Base-by-base conservation (phyloP, 148 eudicot species). In the Polygonum aviculare region DNA sequence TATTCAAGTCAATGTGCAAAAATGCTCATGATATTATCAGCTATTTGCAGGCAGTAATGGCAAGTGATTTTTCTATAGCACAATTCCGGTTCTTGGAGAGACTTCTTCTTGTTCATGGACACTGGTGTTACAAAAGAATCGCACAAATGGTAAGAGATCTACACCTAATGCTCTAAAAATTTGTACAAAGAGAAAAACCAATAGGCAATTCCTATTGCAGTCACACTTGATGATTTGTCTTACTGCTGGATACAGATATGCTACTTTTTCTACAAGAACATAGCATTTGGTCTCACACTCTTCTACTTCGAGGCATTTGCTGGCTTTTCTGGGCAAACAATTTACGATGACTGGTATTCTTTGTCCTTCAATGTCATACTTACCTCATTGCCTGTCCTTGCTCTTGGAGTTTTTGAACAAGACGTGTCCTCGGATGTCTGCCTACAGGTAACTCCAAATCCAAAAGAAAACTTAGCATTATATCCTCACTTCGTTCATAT, bases 71-170 rank as follows among this genome's bases (percentile, higher is more conserved):
- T 85, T 80, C 98, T 33, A 87, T 95, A 71, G 97, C 98, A 3
- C 98, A 95, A 74, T 95, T 95, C 75, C 97, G 85, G 72, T 95
- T 86, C 84, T 80, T 95, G 76, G 98, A 95, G 82, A 87, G 95
- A 78, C 94, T 95, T 81, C 78, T 95, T 74, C 90, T 95, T 70
- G 94, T 95, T 59, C 97, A 95, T 80, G 98, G 98, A 2, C 98
- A 95, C 75, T 95, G 97, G 98, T 95, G 98, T 80, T 95, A 95
- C 77, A 95, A 92, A 85, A 84, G 98, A 87, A 95, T 92, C 33
- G 92, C 98, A 73, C 96, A 89, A 77, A 95, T 95, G 98, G 98
- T 95, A 92, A 83, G 77, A 70, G 73, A 12, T 0, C 12, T 72
- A 6, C 33, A 19, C 19, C 45, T 19, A 36, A 33, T 15, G 72